Base-by-base conservation (phyloP, 106 monocot species). In the Acorus calamus region DNA sequence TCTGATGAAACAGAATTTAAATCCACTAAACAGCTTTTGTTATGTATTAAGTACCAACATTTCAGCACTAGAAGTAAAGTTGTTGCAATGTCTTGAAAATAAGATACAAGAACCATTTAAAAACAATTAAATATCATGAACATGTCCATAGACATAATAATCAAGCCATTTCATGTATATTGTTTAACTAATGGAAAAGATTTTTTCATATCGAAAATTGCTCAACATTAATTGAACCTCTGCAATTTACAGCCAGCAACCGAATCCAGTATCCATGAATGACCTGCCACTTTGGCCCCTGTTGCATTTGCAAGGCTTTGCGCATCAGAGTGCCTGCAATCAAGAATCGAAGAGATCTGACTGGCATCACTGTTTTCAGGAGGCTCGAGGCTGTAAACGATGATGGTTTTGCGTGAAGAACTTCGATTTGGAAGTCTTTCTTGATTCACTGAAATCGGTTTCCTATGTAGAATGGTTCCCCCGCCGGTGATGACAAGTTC, bases 191-290 rank as follows among this genome's bases (percentile, higher is more conserved):
- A 28, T 28, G 28, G 28, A 28, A 28, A 28, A 28, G 28, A 28
- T 28, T 28, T 28, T 28, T 28, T 28, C 28, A 28, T 28, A 28
- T 28, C 0, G 1, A 28, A 28, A 28, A 28, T 28, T 28, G 28
- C 28, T 28, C 28, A 28, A 28, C 28, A 28, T 28, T 28, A 28
- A 28, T 28, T 1, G 28, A 28, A 28, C 28, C 28, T 28, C 49
- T 79, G 84, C 70, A 84, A 61, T 62, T 73, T 64, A 73, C 82
- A 85, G 41, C 79, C 91, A 63, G 92, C 87, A 65, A 91, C 88
- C 13, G 91, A 88, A 60, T 98, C 81, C 28, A 98, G 56, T 46
- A 98, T 77, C 96, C 96, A 98, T 56, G 78, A 76, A 61, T 79
- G 85, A 44, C 71, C 46, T 49, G 70, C 91, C 47, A 74, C 69